These are phyloP conservation scores for Candida vaughaniae DNA, from an alignment of 805 yeast genomes.

Conservation along the genomic window DNA sequence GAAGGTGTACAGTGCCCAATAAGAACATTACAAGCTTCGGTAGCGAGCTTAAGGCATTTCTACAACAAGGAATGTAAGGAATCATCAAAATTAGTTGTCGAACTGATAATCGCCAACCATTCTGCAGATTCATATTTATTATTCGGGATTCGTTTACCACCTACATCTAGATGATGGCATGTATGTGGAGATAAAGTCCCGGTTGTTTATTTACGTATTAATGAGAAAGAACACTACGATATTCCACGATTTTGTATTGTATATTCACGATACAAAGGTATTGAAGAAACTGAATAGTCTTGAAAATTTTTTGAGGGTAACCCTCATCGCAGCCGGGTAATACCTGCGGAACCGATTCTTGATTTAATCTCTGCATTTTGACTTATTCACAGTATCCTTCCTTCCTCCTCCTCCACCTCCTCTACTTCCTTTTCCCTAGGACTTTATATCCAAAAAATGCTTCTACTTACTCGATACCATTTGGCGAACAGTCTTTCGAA, in stretches of 20 bases:
- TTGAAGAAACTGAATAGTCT: no score
- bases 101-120: constrained; percentile 17
- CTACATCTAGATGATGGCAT: constrained; percentile 32
- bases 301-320: no score
- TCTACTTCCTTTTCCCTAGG: no score
- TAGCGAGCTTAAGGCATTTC: constrained; percentile 6
- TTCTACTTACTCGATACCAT: no score
- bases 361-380: no score
- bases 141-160: constrained; percentile 44
- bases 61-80: constrained; percentile 16
- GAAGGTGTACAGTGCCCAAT: constrained; percentile 23
- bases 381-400: no score
- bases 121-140: constrained; percentile 29
- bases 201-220: constrained; percentile 6
- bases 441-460: no score
- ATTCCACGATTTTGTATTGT: no score
- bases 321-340: no score
- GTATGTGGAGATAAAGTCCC: constrained; percentile 36
- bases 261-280: no score
- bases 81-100: constrained; percentile 25
- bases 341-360: no score
- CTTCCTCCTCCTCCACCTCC: no score
- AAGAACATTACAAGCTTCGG: constrained; percentile 12
- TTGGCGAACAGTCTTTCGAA: constrained; percentile 17
- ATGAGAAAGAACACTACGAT: background rate